Evolutionary conservation across 257 asterid genomes (phyloP), one percentile per base, ranked within the genome.

Genomic region (Rubia yunnanensis): DNA sequence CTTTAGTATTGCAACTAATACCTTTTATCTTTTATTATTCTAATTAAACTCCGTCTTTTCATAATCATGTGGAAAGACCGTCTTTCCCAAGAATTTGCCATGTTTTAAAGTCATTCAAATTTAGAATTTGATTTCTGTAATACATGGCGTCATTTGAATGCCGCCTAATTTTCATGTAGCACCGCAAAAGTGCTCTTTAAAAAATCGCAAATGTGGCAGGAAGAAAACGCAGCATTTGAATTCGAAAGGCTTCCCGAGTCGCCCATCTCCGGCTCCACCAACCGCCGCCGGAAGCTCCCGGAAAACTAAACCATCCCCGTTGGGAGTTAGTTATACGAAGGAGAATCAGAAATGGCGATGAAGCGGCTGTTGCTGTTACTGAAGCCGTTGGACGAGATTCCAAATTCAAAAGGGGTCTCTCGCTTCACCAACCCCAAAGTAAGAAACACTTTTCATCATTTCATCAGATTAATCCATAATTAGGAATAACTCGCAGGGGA

Each of bases 361-460:
- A 88, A 85, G 81, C 84, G 95, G 70, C 77, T 92, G 68, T 72
- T 92, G 78, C 62, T 92, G 72, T 77, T 88, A 46, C 32, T 92
- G 74, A 92, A 88, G 90, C 95, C 98, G 35, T 74, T 85, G 63
- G 96, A 88, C 49, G 87, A 73, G 31, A 85, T 81, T 80, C 98
- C 96, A 35, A 75, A 83, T 62, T 44, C 84, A 18, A 59, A 49
- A 41, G 63, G 44, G 10, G 50, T 74, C 11, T 58, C 81, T 68
- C 73, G 75, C 71, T 66, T 82, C 81, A 76, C 73, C 80, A 85
- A 80, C 79, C 77, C 76, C 22, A 86, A 82, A 92, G 98, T 91
- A 77, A 56, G 54, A 23, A 32, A 10, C 17, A 20, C 28, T 54
- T 44, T 53, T 10, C 26, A 1, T 6, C 10, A 62, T 44, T 6